Conservation (phyloP, 2,329 filamentous ascomycete genomes). For the Aureobasidium pullulans region DNA sequence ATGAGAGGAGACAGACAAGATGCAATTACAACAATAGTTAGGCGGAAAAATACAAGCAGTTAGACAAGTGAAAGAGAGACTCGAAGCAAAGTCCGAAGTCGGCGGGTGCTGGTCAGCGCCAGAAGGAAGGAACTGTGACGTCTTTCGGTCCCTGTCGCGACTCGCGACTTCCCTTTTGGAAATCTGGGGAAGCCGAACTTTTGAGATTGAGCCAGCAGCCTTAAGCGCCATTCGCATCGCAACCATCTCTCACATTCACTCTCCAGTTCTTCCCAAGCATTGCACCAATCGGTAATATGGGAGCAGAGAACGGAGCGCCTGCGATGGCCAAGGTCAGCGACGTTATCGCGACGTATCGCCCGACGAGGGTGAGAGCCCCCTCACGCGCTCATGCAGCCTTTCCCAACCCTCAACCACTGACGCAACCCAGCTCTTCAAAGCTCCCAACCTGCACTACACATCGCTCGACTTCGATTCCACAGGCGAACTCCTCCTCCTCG, state of each 20-base stretch:
- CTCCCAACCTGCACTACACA: slow-evolving; percentile 51
- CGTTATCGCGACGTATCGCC: slow-evolving; percentile 68
- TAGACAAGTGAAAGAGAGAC: not conserved
- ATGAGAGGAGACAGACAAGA: not conserved
- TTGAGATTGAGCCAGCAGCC: not conserved
- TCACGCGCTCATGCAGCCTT: not conserved
- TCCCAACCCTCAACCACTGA: slow-evolving; percentile 11
- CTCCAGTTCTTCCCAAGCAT: not conserved
- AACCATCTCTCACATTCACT: not conserved
- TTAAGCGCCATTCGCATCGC: not conserved
- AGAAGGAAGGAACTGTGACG: not conserved
- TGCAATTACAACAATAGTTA: not conserved
- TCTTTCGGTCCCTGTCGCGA: not conserved
- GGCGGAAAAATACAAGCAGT: not conserved
- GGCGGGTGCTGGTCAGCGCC: not conserved
- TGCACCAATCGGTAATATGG: not conserved
- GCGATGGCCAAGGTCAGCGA: slow-evolving; percentile 59
- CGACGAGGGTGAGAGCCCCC: slow-evolving; percentile 59
- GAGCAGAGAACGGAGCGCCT: slow-evolving; percentile 17
- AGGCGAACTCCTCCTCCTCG: slow-evolving; percentile 84
- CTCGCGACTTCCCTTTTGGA: not conserved
- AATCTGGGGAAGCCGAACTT: slow-evolving; percentile 8
- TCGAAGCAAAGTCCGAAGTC: not conserved
- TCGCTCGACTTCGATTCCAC: slow-evolving; percentile 96
- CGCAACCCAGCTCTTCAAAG: slow-evolving; percentile 36